Evolutionary conservation across 208 protist species (phyloP), one percentile per base, ranked within the genome.

Genomic region (Porcisia deanei): DNA sequence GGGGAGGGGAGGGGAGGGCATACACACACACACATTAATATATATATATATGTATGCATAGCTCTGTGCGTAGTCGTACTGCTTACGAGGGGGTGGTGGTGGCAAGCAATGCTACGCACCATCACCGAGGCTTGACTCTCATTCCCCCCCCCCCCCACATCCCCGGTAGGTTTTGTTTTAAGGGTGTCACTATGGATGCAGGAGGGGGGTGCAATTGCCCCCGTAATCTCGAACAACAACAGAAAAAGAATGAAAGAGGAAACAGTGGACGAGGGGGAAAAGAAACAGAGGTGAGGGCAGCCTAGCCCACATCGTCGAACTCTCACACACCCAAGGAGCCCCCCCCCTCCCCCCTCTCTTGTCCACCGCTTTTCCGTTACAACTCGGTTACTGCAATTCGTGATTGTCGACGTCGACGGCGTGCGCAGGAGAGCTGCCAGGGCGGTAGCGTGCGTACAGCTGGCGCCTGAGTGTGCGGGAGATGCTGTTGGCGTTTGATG

Each of bases 371-470:
- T 30, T 49, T 55, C 39, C 39, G 14, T 37, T 47, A 9, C n/a
- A 9, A 52, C 16, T 9, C 7, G n/a, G 6, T 69, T 66, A 79
- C 47, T 64, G 64, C 20, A 64, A 76, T 9, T 41, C 65, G 7
- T 77, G 73, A 8, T 76, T 72, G 67, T 85, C 85, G 8, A 88
- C 67, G 4, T 80, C 77, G 25, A 88, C 78, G 7, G 85, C 81
- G 8, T 71, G 66, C 43, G 64, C 70, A 5, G 81, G 53, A 5
- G 75, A 80, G 16, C 76, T 73, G 9, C 85, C 85, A 5, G 85
- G 81, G 54, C 71, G 74, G 66, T 84, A 88, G 41, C 34, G 71
- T 4, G 77, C 77, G 64, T 86, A 88, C 10, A 55, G 70, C 39
- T 74, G 54, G 10, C 61, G 69, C 20, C 63, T 25, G 1, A 81